Percentiles rank a stretch among this genome's conserved stretches.
These are phyloP conservation scores for Solanum lycopersicoides DNA, from an alignment of 257 asterid species.

Conservation along the genomic window DNA sequence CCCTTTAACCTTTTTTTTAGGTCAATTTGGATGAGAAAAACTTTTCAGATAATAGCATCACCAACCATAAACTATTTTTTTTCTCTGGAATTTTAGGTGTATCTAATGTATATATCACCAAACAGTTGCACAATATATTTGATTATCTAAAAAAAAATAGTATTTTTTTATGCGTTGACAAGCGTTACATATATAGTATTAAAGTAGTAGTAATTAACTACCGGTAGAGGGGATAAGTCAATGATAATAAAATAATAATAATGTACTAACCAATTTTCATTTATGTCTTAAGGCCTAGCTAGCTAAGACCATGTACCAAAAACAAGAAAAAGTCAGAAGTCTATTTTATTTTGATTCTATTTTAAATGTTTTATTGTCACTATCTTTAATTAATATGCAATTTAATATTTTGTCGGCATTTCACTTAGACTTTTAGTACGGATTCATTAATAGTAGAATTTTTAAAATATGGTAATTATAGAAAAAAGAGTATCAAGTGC, in stretches of 20 bases:
- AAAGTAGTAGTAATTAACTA: neutral
- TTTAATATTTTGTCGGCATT: neutral
- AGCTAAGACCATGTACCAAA: neutral
- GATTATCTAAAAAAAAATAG: neutral
- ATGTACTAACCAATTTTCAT: neutral
- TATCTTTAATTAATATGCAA: neutral
- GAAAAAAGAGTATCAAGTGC: neutral
- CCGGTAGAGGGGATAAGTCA: neutral
- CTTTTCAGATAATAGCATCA: neutral
- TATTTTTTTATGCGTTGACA: neutral
- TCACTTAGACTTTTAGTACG: neutral
- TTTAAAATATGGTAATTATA: neutral
- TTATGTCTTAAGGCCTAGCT: neutral
- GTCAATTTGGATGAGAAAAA: neutral
- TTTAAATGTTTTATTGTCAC: neutral
- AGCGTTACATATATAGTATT: neutral
- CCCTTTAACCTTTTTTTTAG: neutral
- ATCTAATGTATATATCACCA: neutral
- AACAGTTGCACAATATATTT: neutral
- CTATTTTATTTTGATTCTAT: neutral
- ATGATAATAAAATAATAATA: neutral
- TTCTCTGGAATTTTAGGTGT: neutral
- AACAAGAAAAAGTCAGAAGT: neutral
- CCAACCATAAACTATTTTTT: neutral
- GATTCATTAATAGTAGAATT: neutral